Base-by-base conservation (phyloP, 2,329 filamentous ascomycete genomes). In the Cercospora beticola region DNA sequence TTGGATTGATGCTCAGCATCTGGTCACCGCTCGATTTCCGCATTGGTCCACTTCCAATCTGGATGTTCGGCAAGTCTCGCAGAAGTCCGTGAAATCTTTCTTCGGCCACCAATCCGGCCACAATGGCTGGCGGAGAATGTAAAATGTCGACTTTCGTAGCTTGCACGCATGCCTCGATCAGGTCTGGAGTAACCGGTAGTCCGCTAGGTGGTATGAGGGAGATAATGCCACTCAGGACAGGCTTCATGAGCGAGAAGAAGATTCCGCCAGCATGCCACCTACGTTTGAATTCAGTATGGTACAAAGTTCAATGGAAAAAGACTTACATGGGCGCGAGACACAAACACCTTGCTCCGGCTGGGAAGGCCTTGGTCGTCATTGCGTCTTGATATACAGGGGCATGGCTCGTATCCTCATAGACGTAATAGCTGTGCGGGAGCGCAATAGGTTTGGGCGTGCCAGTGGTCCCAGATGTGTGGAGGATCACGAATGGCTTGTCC, bases 381-480 rank as follows among this genome's bases (percentile, higher is more conserved):
- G 49, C 18, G 49, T 58, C 26, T 14, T 12, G 14, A 66, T 60
- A 31, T 5, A 18, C n/a, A 12, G n/a, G 26, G 14, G 6, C 4
- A n/a, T 54, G 64, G 31, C 46, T 66, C 9, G 43, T 10, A n/a
- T 60, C 36, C 56, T 66, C 64, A 26, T 52, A 61, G 6, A 49
- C 57, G 31, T 66, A 61, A 43, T 66, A 66, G 14, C 36, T 64
- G 40, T 72, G 69, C 14, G 33, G 60, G 5, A 67, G 46, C 1
- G 26, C 14, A 21, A 72, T 60, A 2, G 60, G 26, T 30, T 72
- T 72, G 1, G 69, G 70, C n/a, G 56, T 43, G 2, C 69, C 70
- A 31, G 69, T 72, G 14, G 68, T 67, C 5, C 70, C 70, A 12
- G 60, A 65, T 10, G 69, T 72, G 56, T 72, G 70, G 3, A 72